Evolutionary conservation across 129 eudicot species (phyloP).

Genomic region (Flaveria sonorensis): DNA sequence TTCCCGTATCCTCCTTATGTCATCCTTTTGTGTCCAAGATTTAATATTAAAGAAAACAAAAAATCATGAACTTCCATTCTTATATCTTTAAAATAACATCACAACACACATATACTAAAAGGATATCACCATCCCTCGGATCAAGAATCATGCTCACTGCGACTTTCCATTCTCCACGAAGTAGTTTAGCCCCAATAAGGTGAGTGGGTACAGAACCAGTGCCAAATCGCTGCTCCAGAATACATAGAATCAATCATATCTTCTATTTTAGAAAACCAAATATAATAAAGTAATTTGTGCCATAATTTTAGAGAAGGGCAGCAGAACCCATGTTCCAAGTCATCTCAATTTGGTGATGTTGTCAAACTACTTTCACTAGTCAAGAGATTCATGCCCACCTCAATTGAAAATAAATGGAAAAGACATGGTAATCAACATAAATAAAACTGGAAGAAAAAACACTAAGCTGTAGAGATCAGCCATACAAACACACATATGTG

Average conservation of each 20-base stretch:
- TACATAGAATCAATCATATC: constrained; percentile 8
- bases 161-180: constrained; percentile 84
- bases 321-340: not conserved
- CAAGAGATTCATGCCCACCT: not conserved
- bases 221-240: constrained; percentile 76
- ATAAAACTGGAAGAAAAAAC: constrained; percentile 5
- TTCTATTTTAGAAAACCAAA: not conserved
- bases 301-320: not conserved
- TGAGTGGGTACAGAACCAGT: constrained; percentile 91
- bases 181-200: constrained; percentile 80
- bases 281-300: not conserved
- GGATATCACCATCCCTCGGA: constrained; percentile 99
- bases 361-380: constrained; percentile 6
- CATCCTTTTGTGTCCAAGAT: constrained; percentile 70
- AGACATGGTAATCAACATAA: not conserved
- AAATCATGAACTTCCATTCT: not conserved
- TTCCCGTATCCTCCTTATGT: constrained; percentile 62
- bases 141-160: constrained; percentile 91
- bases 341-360: not conserved
- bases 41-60: constrained; percentile 44
- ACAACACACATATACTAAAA: constrained; percentile 28
- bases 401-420: not conserved
- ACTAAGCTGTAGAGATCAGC: not conserved
- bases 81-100: not conserved
- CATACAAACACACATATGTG: not conserved